A percentile compares a stretch with the other conserved stretches of the same genome.
These are phyloP conservation scores for Cucumis melo DNA, from an alignment of 306 rosid species.

Conservation along the genomic window DNA sequence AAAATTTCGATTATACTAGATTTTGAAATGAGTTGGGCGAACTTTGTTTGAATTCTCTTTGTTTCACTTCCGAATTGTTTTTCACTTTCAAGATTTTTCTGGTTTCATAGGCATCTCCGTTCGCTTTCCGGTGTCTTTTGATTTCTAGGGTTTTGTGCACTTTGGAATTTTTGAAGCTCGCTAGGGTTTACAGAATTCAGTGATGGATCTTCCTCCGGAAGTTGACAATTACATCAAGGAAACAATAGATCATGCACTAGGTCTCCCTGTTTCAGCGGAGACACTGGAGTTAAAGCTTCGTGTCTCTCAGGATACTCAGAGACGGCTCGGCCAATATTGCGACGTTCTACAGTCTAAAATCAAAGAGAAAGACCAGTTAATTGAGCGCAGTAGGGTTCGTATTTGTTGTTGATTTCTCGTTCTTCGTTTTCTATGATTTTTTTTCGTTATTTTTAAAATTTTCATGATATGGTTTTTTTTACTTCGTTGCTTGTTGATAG, in stretches of 20 bases:
- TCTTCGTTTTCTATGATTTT: neutral
- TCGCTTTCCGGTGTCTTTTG: neutral
- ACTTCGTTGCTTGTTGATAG: conserved; percentile 15
- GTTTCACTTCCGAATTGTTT: neutral
- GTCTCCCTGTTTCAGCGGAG: conserved; percentile 32
- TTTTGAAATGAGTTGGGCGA: neutral
- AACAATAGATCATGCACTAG: conserved; percentile 43
- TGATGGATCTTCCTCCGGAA: conserved; percentile 46
- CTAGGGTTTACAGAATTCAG: conserved; percentile 8
- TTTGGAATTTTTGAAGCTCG: conserved; percentile 1
- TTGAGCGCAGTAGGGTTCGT: conserved; percentile 50
- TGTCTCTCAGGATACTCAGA: conserved; percentile 41
- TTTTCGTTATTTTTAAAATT: neutral
- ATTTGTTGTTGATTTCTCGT: neutral
- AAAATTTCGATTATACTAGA: neutral
- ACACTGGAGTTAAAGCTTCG: conserved; percentile 57
- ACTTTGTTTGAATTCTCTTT: neutral
- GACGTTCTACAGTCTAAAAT: conserved; percentile 28
- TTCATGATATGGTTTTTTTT: neutral
- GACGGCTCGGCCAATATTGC: conserved; percentile 34
- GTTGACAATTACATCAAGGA: conserved; percentile 45
- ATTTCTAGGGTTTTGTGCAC: neutral
- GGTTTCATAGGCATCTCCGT: neutral
- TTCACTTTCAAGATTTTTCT: neutral
- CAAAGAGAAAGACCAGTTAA: conserved; percentile 47